A percentile compares a stretch with the other conserved stretches of the same genome.
phyloP scores from a whole-genome alignment of 1,139 yeast genomes.

The Candida sp. region DNA sequence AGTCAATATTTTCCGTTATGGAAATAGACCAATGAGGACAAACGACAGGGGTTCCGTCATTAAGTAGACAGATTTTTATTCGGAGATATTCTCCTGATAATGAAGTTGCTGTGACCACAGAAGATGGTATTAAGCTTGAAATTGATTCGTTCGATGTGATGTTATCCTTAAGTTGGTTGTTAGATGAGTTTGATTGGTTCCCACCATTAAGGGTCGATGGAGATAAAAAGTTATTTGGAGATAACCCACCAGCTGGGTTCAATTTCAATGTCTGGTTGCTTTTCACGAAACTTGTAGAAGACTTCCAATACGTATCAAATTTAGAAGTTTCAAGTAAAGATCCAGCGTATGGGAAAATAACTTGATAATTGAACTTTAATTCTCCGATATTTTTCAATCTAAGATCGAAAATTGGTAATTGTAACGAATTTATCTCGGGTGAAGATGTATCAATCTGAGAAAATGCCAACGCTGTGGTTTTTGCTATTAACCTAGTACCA shows the following conservation, averaged over 20 bases:
- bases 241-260: constrained; percentile 39
- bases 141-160: constrained; percentile 16
- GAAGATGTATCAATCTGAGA: constrained; percentile 45
- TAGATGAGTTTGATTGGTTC: constrained; percentile 4
- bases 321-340: constrained; percentile 83
- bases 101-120: constrained; percentile 85
- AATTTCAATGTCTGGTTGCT: constrained; percentile 25
- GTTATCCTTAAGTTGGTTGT: constrained; percentile 8
- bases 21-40: constrained; percentile 70
- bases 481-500: constrained; percentile 90
- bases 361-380: constrained; percentile 71
- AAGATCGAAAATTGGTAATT: constrained; percentile 78
- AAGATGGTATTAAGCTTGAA: constrained; percentile 46
- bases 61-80: constrained; percentile 65
- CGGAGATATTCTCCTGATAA: constrained; percentile 77
- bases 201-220: constrained; percentile 15
- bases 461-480: constrained; percentile 71
- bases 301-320: constrained; percentile 96
- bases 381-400: constrained; percentile 83
- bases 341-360: constrained; percentile 89
- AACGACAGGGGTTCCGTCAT: constrained; percentile 85
- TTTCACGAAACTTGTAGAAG: constrained; percentile 53
- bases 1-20: constrained; percentile 53
- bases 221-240: constrained; percentile 40
- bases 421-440: constrained; percentile 45